Evolutionary conservation across 148 eudicot species (phyloP).

Genomic region (Nepenthes gracilis): DNA sequence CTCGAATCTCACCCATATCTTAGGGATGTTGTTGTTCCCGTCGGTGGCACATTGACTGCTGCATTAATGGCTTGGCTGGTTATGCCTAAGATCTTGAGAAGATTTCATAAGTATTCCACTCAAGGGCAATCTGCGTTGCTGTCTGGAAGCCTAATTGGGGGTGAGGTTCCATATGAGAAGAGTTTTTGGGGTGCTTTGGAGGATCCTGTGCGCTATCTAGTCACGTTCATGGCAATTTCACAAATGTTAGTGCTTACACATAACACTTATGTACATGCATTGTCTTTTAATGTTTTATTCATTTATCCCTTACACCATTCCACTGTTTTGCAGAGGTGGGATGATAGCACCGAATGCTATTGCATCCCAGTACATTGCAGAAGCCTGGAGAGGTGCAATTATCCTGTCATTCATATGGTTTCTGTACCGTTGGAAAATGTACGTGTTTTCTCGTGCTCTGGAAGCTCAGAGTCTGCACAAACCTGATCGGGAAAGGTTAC

Average conservation of each 20-base stretch:
- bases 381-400: conserved; percentile 74
- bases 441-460: conserved; percentile 60
- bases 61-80: conserved; percentile 72
- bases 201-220: conserved; percentile 60
- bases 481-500: conserved; percentile 50
- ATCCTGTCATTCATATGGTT: conserved; percentile 84
- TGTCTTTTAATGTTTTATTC: not conserved
- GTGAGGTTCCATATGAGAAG: conserved; percentile 75
- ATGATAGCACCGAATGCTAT: conserved; percentile 75
- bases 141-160: conserved; percentile 39
- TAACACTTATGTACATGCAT: not conserved
- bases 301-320: not conserved
- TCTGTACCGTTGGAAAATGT: conserved; percentile 80
- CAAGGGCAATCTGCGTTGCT: conserved; percentile 62
- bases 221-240: conserved; percentile 74
- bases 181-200: conserved; percentile 92
- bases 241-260: conserved; percentile 48
- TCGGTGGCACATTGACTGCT: conserved; percentile 57
- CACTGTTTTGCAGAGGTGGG: conserved; percentile 32
- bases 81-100: conserved; percentile 69
- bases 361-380: conserved; percentile 47
- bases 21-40: conserved; percentile 70
- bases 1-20: conserved; percentile 76
- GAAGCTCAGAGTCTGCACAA: conserved; percentile 22
- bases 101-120: conserved; percentile 56